phyloP scores from a whole-genome alignment of 768 basidiomycete genomes.

The Russula ochroleuca region DNA sequence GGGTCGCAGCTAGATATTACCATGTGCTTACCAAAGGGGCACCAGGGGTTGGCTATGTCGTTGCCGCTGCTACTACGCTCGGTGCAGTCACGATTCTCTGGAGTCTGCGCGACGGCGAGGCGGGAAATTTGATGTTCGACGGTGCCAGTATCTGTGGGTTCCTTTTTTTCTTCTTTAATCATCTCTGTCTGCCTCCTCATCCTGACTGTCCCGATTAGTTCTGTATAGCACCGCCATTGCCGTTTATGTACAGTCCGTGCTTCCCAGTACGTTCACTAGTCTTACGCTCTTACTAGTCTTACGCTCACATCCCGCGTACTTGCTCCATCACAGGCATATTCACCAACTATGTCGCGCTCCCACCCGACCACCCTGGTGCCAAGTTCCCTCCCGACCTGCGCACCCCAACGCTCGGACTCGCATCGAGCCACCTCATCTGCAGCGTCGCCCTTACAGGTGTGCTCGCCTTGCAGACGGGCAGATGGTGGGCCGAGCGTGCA shows the following conservation, averaged over 20 bases:
- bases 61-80: constrained; percentile 51
- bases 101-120: constrained; percentile 72
- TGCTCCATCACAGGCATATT: constrained; percentile 45
- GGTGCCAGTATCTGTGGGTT: constrained; percentile 79
- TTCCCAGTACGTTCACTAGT: constrained; percentile 59
- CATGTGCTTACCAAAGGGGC: constrained; percentile 69
- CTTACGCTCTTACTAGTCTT: neutral
- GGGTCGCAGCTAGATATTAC: constrained; percentile 81
- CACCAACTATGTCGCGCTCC: constrained; percentile 44
- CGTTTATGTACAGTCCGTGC: constrained; percentile 71
- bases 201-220: constrained; percentile 43
- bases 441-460: constrained; percentile 88
- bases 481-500: constrained; percentile 78
- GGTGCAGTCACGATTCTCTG: constrained; percentile 68
- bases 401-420: constrained; percentile 67
- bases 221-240: constrained; percentile 66
- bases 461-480: constrained; percentile 73
- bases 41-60: constrained; percentile 49
- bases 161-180: neutral
- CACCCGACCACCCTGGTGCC: constrained; percentile 40
- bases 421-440: constrained; percentile 79
- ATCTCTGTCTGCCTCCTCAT: neutral
- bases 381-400: constrained; percentile 63
- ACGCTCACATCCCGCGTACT: constrained; percentile 18
- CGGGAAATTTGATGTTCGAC: constrained; percentile 88